Conservation (phyloP, 1,284 basidiomycete species). For the Cryptococcus maquisensis region DNA sequence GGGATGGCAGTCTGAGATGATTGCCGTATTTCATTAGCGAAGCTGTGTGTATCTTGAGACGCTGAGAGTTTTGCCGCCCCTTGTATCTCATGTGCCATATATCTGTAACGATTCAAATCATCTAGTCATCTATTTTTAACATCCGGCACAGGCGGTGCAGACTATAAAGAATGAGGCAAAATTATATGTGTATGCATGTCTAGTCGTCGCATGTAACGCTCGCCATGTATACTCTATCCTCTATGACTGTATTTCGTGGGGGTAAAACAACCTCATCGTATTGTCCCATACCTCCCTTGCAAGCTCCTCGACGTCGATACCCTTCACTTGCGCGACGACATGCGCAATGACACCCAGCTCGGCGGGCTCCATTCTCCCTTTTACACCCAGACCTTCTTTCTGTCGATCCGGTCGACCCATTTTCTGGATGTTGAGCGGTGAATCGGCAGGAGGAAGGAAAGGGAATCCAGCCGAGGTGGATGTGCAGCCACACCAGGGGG, state of each 20-base stretch:
- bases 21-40: background rate
- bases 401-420: constrained; percentile 64
- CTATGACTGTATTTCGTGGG: constrained; percentile 10
- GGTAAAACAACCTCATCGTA: constrained; percentile 60
- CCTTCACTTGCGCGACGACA: constrained; percentile 62
- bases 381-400: constrained; percentile 61
- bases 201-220: background rate
- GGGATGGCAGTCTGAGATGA: background rate
- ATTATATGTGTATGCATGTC: background rate
- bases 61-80: background rate
- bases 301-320: constrained; percentile 58
- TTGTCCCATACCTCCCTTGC: constrained; percentile 63
- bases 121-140: no score
- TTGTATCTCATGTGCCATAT: no score
- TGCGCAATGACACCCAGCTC: constrained; percentile 62
- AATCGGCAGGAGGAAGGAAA: constrained; percentile 51
- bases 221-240: background rate
- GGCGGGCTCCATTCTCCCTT: constrained; percentile 77
- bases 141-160: no score
- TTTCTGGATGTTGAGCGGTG: constrained; percentile 54
- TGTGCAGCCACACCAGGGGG: constrained; percentile 79
- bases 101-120: no score
- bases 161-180: no score
- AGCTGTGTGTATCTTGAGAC: background rate
- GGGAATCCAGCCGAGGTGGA: constrained; percentile 67